Conservation (phyloP, 2,329 filamentous ascomycete species). For the Fusarium sp. region DNA sequence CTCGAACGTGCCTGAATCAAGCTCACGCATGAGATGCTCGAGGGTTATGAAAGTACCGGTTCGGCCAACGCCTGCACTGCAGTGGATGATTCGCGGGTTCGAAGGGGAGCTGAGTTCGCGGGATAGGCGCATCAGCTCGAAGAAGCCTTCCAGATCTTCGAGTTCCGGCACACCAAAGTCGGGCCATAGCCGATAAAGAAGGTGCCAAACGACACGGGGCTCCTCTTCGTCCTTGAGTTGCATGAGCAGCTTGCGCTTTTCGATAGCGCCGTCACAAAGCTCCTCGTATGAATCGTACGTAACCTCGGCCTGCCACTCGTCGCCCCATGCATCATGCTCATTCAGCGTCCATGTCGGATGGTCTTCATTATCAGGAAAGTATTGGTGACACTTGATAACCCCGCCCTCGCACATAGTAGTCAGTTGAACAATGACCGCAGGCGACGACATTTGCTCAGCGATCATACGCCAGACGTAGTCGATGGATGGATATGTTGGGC, state of each 20-base stretch:
- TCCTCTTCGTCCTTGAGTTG: slow-evolving; percentile 63
- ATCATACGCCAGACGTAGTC: slow-evolving; percentile 97
- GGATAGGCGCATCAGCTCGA: slow-evolving; percentile 79
- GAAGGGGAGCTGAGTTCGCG: slow-evolving; percentile 68
- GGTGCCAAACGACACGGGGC: slow-evolving; percentile 81
- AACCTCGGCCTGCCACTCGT: slow-evolving; percentile 79
- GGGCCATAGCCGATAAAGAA: slow-evolving; percentile 90
- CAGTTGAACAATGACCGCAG: slow-evolving; percentile 93
- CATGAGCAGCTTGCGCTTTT: slow-evolving; percentile 81
- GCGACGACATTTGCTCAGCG: slow-evolving; percentile 79
- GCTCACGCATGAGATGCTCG: slow-evolving; percentile 89
- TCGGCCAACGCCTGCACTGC: slow-evolving; percentile 93
- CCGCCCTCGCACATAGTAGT: slow-evolving; percentile 88
- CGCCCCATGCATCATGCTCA: slow-evolving; percentile 74
- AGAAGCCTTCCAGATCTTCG: slow-evolving; percentile 77
- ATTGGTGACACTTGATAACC: slow-evolving; percentile 88
- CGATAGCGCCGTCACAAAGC: slow-evolving; percentile 71
- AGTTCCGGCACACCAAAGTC: slow-evolving; percentile 88
- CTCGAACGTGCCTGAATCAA: slow-evolving; percentile 80
- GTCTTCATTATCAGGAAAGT: slow-evolving; percentile 78
- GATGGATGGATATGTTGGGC: slow-evolving; percentile 83
- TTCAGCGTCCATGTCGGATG: slow-evolving; percentile 72
- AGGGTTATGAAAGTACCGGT: slow-evolving; percentile 96
- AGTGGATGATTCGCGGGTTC: slow-evolving; percentile 84
- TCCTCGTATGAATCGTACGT: slow-evolving; percentile 75